A percentile compares a stretch with the other conserved stretches of the same genome.
Conservation (phyloP, 441 rosid genomes). For the Kokia cookei region DNA sequence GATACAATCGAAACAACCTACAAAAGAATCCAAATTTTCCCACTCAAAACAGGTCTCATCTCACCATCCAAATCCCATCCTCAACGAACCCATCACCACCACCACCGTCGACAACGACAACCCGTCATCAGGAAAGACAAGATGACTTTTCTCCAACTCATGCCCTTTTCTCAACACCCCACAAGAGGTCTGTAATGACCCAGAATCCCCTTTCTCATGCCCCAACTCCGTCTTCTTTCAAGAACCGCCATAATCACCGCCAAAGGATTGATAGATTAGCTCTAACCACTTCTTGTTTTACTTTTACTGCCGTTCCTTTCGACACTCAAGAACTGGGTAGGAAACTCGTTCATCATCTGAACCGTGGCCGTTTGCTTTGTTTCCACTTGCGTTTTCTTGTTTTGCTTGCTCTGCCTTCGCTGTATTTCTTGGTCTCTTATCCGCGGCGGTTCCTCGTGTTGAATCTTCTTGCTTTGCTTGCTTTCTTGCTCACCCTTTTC, state of each 20-base stretch:
- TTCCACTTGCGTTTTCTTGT: conserved; percentile 43
- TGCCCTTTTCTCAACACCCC: conserved; percentile 30
- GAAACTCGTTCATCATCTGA: conserved; percentile 33
- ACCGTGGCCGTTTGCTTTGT: conserved; percentile 49
- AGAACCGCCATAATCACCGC: conserved; percentile 14
- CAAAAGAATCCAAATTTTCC: conserved; percentile 12
- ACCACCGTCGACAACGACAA: neutral
- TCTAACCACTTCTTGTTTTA: conserved; percentile 24
- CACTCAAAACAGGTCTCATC: conserved; percentile 22
- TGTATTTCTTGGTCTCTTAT: conserved; percentile 40
- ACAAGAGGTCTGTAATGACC: conserved; percentile 34
- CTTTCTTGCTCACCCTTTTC: conserved; percentile 32
- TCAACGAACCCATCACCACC: conserved; percentile 13
- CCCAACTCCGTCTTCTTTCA: conserved; percentile 21
- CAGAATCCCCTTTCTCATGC: conserved; percentile 24
- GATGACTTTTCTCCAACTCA: conserved; percentile 18
- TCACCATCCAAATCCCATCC: conserved; percentile 43
- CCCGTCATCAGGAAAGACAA: neutral
- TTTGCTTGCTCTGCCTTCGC: conserved; percentile 38
- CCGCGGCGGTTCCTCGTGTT: conserved; percentile 17
- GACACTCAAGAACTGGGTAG: conserved; percentile 23
- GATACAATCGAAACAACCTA: conserved; percentile 15
- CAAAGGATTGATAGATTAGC: conserved; percentile 5
- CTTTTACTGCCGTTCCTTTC: conserved; percentile 18
- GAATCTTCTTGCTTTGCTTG: conserved; percentile 27